Evolutionary conservation across 2,329 filamentous ascomycete genomes (phyloP), one percentile per base, ranked within the genome.

Genomic region (Sporothrix schenckii): DNA sequence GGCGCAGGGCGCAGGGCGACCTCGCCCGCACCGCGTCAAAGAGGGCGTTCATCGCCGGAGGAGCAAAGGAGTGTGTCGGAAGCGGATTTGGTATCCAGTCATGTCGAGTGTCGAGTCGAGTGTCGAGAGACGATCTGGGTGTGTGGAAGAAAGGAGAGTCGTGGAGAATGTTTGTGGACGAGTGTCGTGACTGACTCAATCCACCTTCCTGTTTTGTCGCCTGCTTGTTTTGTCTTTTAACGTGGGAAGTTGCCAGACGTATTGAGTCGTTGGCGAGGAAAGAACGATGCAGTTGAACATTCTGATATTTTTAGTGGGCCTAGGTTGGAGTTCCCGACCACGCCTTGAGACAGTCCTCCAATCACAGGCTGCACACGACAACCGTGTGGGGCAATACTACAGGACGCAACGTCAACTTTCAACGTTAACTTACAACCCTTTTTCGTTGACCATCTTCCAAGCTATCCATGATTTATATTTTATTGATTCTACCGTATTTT

Each of bases 231-330:
- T 63, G 39, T 61, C n/a, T n/a, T 9, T 7, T 63, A 39, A 44
- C n/a, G 58, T 47, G 58, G 56, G 58, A 47, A 63, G 58, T 13
- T n/a, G 13, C 58, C 4, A 61, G 24, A 21, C 34, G 56, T 44
- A 5, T n/a, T 10, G n/a, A 44, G 39, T 24, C 3, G 56, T 61
- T 44, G 13, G 27, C 27, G 27, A 47, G 60, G 61, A 50, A 70
- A 34, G 69, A 81, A 72, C 73, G 50, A 41, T 63, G 27, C 19
- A 49, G 41, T n/a, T 63, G 68, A 58, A 66, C 60, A 69, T 65
- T 69, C 60, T 65, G 60, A 70, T 41, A 9, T 66, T 66, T 69
- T 70, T 65, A 66, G 68, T 69, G 68, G 68, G 60, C 67, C 21
- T 14, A 39, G 52, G 34, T 34, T 24, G 39, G 21, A 27, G 21